Percentiles rank a stretch among this genome's conserved stretches.
Conservation (phyloP, 345 rosid genomes). For the Turritis glabra region DNA sequence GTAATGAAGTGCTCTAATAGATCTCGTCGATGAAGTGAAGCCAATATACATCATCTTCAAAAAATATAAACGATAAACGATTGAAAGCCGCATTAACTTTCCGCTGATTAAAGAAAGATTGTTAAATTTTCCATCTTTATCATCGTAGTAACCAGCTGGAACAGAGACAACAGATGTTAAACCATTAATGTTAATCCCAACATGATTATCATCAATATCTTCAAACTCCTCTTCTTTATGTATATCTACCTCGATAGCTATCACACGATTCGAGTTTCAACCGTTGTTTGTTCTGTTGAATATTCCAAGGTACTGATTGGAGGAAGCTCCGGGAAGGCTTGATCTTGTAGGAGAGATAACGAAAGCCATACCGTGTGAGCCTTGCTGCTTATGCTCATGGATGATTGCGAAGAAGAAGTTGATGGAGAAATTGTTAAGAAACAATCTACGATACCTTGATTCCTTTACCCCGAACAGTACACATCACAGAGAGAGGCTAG, state of each 20-base stretch:
- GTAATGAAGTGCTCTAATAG: slow-evolving; percentile 40
- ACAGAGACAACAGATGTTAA: slow-evolving; percentile 35
- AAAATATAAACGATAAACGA: slow-evolving; percentile 51
- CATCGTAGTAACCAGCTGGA: slow-evolving; percentile 46
- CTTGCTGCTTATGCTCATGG: slow-evolving; percentile 17
- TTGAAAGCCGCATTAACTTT: slow-evolving; percentile 43
- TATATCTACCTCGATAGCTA: slow-evolving; percentile 62
- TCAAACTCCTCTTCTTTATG: slow-evolving; percentile 39
- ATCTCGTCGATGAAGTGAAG: slow-evolving; percentile 54
- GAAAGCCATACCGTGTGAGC: slow-evolving; percentile 56
- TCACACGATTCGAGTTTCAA: slow-evolving; percentile 39
- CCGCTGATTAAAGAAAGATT: slow-evolving; percentile 21
- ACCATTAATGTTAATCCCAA: slow-evolving; percentile 55
- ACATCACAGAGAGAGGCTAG: too few relatives aligned
- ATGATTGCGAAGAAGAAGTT: slow-evolving; percentile 52
- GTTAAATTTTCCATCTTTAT: not conserved
- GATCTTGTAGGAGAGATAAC: slow-evolving; percentile 47
- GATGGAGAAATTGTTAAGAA: too few relatives aligned
- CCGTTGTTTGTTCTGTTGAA: slow-evolving; percentile 45
- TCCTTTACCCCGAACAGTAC: too few relatives aligned
- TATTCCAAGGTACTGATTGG: slow-evolving; percentile 45
- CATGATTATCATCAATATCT: slow-evolving; percentile 53
- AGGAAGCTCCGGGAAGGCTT: slow-evolving; percentile 35
- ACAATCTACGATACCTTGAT: too few relatives aligned
- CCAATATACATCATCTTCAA: slow-evolving; percentile 49